Conservation (phyloP, 2,329 filamentous ascomycete genomes). For the Knufia petricola region DNA sequence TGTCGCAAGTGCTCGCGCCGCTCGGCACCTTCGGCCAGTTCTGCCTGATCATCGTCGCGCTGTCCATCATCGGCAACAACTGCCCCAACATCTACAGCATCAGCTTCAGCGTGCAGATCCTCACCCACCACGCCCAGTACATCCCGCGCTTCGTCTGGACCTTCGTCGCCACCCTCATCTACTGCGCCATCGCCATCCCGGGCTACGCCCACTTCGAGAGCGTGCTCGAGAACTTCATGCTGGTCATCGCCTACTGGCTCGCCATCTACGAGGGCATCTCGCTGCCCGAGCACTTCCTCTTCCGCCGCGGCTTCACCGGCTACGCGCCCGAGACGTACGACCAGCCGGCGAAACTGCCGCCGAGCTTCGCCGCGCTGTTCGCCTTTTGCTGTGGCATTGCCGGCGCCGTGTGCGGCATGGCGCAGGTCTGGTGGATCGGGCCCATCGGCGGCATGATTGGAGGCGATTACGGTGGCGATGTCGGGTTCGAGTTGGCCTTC, state of each 20-base stretch:
- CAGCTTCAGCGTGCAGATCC: slow-evolving; percentile 56
- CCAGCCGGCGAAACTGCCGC: slow-evolving; percentile 48
- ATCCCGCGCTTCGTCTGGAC: slow-evolving; percentile 37
- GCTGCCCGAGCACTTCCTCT: slow-evolving; percentile 58
- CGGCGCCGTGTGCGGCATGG: slow-evolving; percentile 61
- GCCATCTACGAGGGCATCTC: slow-evolving; percentile 62
- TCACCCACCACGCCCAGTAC: slow-evolving; percentile 44
- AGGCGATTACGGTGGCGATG: slow-evolving; percentile 42
- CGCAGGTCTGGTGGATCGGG: slow-evolving; percentile 59
- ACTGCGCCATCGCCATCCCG: slow-evolving; percentile 60
- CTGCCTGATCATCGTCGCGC: slow-evolving; percentile 56
- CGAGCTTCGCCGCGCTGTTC: slow-evolving; percentile 52
- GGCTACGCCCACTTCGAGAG: slow-evolving; percentile 57
- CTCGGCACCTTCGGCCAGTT: slow-evolving; percentile 63
- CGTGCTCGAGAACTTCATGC: slow-evolving; percentile 62
- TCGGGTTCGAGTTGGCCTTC: slow-evolving; percentile 53
- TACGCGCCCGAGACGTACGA: slow-evolving; percentile 54
- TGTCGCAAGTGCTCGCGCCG: slow-evolving; percentile 53
- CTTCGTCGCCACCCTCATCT: slow-evolving; percentile 44
- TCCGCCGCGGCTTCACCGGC: slow-evolving; percentile 51
- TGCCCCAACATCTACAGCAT: slow-evolving; percentile 65
- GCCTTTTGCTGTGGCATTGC: slow-evolving; percentile 56
- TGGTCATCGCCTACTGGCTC: slow-evolving; percentile 49
- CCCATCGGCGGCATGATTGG: slow-evolving; percentile 55
- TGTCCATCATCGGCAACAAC: slow-evolving; percentile 62